Evolutionary conservation across 2,329 filamentous ascomycete genomes (phyloP).

Genomic region (Amesomyces nigricolor): DNA sequence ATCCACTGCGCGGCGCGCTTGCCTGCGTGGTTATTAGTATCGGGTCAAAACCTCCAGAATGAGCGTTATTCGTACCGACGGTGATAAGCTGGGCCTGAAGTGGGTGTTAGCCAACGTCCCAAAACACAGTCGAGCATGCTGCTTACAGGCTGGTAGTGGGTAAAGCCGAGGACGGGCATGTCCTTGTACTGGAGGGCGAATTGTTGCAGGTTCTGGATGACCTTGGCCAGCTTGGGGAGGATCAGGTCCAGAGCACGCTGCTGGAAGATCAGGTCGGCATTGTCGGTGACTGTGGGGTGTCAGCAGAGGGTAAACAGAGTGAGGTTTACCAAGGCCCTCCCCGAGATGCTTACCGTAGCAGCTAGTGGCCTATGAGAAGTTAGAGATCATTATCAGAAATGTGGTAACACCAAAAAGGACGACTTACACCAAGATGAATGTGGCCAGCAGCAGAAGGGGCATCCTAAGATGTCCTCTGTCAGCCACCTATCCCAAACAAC

Average conservation of each 20-base stretch:
- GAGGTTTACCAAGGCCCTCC: background rate
- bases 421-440: slow-evolving; percentile 69
- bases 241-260: slow-evolving; percentile 61
- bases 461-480: slow-evolving; percentile 10
- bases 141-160: slow-evolving; percentile 56
- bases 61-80: slow-evolving; percentile 39
- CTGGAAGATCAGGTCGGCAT: slow-evolving; percentile 72
- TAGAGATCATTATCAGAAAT: background rate
- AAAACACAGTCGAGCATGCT: background rate
- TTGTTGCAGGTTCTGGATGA: slow-evolving; percentile 65
- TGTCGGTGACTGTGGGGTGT: slow-evolving; percentile 55
- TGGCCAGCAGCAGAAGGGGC: slow-evolving; percentile 77
- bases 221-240: slow-evolving; percentile 69
- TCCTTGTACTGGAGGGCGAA: slow-evolving; percentile 72
- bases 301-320: background rate
- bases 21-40: slow-evolving; percentile 28
- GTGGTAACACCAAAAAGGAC: background rate
- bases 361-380: slow-evolving; percentile 29
- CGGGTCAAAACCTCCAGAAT: too few relatives aligned
- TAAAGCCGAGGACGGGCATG: slow-evolving; percentile 66
- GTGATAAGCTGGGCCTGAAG: slow-evolving; percentile 52
- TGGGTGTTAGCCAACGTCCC: background rate
- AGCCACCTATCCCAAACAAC: background rate
- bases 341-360: slow-evolving; percentile 36
- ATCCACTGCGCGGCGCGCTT: slow-evolving; percentile 68